These are phyloP conservation scores for Aureobasidium sp. DNA, from an alignment of 2,329 filamentous ascomycete species.

Conservation along the genomic window DNA sequence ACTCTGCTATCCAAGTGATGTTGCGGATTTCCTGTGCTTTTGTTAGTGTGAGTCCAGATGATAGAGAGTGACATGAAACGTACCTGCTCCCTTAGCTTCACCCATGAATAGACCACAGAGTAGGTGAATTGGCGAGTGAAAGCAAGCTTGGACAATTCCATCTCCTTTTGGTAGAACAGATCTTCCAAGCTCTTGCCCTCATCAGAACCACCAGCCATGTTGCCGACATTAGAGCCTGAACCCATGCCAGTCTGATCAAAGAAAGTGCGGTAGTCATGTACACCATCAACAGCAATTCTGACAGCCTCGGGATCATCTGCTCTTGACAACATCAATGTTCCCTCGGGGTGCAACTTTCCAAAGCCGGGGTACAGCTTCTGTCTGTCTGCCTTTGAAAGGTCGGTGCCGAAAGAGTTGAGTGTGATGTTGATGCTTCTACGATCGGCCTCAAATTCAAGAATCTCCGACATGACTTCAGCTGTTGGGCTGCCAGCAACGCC, in stretches of 20 bases:
- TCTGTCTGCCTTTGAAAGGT: conserved; percentile 85
- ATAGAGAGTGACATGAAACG: conserved; percentile 26
- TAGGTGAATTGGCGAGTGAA: conserved; percentile 96
- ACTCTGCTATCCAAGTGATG: conserved; percentile 99
- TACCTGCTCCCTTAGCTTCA: conserved; percentile 95
- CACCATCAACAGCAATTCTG: conserved; percentile 83
- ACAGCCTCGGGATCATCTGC: conserved; percentile 95
- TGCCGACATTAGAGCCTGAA: conserved; percentile 61
- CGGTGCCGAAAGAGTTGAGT: conserved; percentile 95
- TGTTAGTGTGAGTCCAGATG: conserved; percentile 23
- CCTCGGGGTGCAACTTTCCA: conserved; percentile 86
- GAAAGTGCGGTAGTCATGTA: conserved; percentile 89
- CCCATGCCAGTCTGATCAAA: conserved; percentile 86
- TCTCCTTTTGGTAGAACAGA: conserved; percentile 98
- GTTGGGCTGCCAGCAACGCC: conserved; percentile 86
- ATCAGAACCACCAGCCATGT: conserved; percentile 72
- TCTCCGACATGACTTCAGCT: conserved; percentile 89
- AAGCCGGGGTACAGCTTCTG: conserved; percentile 95
- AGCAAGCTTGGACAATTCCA: conserved; percentile 92
- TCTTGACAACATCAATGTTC: conserved; percentile 86
- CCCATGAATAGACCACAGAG: conserved; percentile 94
- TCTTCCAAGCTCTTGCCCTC: conserved; percentile 92
- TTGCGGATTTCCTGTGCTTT: conserved; percentile 83
- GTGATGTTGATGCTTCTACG: conserved; percentile 98
- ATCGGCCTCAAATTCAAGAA: conserved; percentile 94